A percentile compares a stretch with the other conserved stretches of the same genome.
Evolutionary conservation across 768 basidiomycete genomes (phyloP).

Genomic region (Rhizopogon sp.): DNA sequence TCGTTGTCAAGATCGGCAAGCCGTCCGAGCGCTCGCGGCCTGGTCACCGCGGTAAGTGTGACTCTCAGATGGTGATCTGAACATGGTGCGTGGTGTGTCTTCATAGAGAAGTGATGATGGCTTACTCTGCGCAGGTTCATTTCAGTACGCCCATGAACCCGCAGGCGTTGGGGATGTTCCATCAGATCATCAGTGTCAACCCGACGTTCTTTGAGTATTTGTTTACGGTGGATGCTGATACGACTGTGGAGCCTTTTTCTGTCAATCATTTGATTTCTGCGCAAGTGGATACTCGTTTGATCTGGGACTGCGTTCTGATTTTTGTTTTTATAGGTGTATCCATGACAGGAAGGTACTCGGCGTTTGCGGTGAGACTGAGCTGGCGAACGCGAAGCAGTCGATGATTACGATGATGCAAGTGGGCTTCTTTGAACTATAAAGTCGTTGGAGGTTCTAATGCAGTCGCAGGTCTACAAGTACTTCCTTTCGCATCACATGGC

Average conservation of each 20-base stretch:
- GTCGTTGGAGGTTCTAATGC: not conserved
- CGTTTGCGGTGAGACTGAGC: slow-evolving; percentile 91
- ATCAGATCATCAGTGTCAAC: slow-evolving; percentile 99
- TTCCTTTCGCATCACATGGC: slow-evolving; percentile 99
- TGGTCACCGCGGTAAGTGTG: no score
- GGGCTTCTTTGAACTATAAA: slow-evolving; percentile 8
- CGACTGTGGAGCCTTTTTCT: slow-evolving; percentile 82
- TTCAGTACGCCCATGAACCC: slow-evolving; percentile 97
- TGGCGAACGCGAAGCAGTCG: slow-evolving; percentile 92
- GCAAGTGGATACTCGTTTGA: slow-evolving; percentile 44
- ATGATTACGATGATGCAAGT: slow-evolving; percentile 97
- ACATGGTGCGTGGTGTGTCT: slow-evolving; percentile 59
- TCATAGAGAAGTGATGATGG: not conserved
- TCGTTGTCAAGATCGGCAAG: no score
- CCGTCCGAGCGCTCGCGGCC: no score
- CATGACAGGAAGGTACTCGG: slow-evolving; percentile 93
- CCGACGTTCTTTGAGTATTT: slow-evolving; percentile 97
- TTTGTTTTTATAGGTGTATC: slow-evolving; percentile 67
- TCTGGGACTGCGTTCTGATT: not conserved
- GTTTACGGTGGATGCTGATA: slow-evolving; percentile 93
- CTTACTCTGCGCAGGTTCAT: slow-evolving; percentile 61
- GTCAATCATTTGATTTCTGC: slow-evolving; percentile 90
- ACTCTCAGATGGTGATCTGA: slow-evolving; percentile 22
- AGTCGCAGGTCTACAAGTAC: slow-evolving; percentile 86
- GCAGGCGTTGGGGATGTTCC: slow-evolving; percentile 95